A percentile compares a stretch with the other conserved stretches of the same genome.
phyloP scores from a whole-genome alignment of 345 rosid species.

The Alliaria petiolata region DNA sequence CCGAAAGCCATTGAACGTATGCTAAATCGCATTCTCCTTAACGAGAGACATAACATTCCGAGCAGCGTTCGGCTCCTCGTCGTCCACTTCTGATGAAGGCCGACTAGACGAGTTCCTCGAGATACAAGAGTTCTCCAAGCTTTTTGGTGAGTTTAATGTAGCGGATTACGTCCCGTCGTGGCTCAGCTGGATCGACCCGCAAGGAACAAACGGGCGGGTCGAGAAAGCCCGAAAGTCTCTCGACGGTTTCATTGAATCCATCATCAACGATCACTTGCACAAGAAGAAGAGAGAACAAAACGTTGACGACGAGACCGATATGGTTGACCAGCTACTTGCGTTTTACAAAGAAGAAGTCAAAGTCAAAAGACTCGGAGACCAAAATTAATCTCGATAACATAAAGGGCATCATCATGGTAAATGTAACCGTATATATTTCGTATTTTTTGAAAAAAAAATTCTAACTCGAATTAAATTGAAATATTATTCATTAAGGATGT shows the following conservation, averaged over 20 bases:
- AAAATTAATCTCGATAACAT: slow-evolving; percentile 60
- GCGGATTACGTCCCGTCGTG: slow-evolving; percentile 60
- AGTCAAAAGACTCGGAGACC: slow-evolving; percentile 41
- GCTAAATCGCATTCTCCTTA: slow-evolving; percentile 57
- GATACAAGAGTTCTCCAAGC: slow-evolving; percentile 88
- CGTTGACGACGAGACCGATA: slow-evolving; percentile 38
- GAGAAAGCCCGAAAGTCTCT: slow-evolving; percentile 52
- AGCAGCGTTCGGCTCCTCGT: slow-evolving; percentile 72
- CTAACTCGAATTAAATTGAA: not conserved
- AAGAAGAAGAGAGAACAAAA: slow-evolving; percentile 24
- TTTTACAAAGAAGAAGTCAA: slow-evolving; percentile 53
- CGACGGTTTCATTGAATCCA: slow-evolving; percentile 60
- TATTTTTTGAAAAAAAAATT: no score
- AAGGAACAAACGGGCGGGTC: slow-evolving; percentile 46
- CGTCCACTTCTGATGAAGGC: slow-evolving; percentile 41
- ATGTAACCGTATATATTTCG: not conserved
- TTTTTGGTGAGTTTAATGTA: slow-evolving; percentile 75
- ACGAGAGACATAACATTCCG: slow-evolving; percentile 63
- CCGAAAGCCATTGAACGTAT: slow-evolving; percentile 44
- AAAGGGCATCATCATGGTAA: slow-evolving; percentile 89
- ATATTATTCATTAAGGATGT: slow-evolving; percentile 12
- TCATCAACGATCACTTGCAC: slow-evolving; percentile 60
- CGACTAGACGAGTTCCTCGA: slow-evolving; percentile 47
- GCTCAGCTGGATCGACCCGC: slow-evolving; percentile 58
- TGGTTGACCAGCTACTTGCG: slow-evolving; percentile 79